phyloP scores from a whole-genome alignment of 257 asterid genomes.

The Solanum ossicruentum region DNA sequence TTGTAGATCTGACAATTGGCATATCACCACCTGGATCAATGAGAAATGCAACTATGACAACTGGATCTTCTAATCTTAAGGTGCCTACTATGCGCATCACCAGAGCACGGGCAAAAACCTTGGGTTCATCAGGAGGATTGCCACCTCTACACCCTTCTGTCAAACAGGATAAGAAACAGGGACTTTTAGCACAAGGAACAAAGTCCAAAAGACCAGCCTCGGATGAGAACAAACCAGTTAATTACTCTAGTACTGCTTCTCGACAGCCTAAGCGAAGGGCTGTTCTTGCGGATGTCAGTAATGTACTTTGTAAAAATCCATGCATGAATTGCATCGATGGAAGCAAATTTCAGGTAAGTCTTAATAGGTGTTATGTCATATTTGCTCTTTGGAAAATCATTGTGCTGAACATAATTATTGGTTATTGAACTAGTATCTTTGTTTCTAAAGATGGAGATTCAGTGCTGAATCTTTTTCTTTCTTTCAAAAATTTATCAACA shows the following conservation, averaged over 20 bases:
- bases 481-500: neutral
- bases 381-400: neutral
- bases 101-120: constrained; percentile 62
- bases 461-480: neutral
- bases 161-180: constrained; percentile 34
- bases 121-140: constrained; percentile 45
- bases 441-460: neutral
- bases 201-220: constrained; percentile 57
- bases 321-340: constrained; percentile 32
- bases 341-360: constrained; percentile 39
- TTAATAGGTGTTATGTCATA: neutral
- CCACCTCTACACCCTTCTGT: constrained; percentile 60
- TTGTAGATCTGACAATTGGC: constrained; percentile 37
- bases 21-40: constrained; percentile 12
- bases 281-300: constrained; percentile 78
- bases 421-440: neutral
- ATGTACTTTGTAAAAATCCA: constrained; percentile 38
- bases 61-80: constrained; percentile 24
- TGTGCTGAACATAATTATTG: neutral
- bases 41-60: constrained; percentile 48
- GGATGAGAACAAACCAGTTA: constrained; percentile 22
- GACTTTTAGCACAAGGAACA: constrained; percentile 23
- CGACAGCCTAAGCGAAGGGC: constrained; percentile 58
- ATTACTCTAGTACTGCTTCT: constrained; percentile 8
- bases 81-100: constrained; percentile 49